Evolutionary conservation across 2,329 filamentous ascomycete species (phyloP).

Genomic region (Colletotrichum sp.): DNA sequence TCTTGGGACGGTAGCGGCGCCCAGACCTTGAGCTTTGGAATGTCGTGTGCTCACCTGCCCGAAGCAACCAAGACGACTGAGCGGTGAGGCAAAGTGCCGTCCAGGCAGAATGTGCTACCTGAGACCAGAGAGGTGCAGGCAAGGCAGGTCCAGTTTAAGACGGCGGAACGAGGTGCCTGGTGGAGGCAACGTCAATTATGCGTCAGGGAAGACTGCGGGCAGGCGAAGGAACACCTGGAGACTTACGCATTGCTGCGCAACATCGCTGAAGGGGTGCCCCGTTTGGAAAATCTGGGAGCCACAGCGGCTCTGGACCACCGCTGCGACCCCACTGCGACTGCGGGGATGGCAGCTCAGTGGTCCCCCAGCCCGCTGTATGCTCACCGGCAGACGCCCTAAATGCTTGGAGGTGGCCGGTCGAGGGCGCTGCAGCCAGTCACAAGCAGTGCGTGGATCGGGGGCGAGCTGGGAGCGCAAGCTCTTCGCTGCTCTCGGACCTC

Average conservation of each 20-base stretch:
- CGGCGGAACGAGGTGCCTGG: neutral
- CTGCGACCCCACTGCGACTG: neutral
- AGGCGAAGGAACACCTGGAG: slow-evolving; percentile 12
- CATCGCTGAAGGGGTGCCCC: neutral
- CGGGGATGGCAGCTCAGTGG: slow-evolving; percentile 2
- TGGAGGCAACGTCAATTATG: neutral
- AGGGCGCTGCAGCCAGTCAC: neutral
- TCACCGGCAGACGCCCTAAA: neutral
- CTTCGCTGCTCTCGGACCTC: slow-evolving; percentile 14
- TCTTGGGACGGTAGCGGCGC: neutral
- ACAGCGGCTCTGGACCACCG: neutral
- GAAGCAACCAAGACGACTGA: neutral
- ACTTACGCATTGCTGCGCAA: neutral
- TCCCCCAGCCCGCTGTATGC: neutral
- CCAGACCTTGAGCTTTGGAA: neutral
- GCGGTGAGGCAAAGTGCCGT: neutral
- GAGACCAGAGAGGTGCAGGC: neutral
- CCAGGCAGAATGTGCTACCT: neutral
- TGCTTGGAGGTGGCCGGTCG: neutral
- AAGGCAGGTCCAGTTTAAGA: neutral
- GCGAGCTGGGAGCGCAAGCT: neutral
- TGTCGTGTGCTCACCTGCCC: slow-evolving; percentile 18
- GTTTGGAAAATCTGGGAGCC: neutral
- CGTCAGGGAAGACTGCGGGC: slow-evolving; percentile 11
- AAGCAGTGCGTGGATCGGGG: neutral